Conservation (phyloP, 768 basidiomycete species). For the Tricholoma sp. region DNA sequence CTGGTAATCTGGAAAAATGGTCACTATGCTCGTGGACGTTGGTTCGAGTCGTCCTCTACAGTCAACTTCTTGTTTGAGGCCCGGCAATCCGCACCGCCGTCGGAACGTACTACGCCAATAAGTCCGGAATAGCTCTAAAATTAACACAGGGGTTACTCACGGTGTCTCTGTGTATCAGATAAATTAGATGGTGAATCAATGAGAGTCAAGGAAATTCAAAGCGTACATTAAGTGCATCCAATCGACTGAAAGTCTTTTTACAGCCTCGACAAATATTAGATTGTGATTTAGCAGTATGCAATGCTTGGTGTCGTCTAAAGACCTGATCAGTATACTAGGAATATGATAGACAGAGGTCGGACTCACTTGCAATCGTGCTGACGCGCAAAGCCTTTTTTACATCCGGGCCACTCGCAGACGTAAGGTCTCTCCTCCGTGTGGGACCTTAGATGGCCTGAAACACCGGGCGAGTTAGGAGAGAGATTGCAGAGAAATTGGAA, state of each 20-base stretch:
- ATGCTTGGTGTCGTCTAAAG: constrained; percentile 73
- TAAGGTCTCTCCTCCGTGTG: constrained; percentile 96
- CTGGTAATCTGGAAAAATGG: constrained; percentile 3
- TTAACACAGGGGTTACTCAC: constrained; percentile 44
- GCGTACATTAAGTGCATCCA: constrained; percentile 93
- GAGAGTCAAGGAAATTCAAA: constrained; percentile 14
- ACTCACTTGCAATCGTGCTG: constrained; percentile 97
- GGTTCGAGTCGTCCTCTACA: constrained; percentile 19
- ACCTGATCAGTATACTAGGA: constrained; percentile 3
- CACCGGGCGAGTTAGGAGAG: constrained; percentile 4
- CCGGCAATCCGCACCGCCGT: constrained; percentile 78
- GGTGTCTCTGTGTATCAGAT: constrained; percentile 55
- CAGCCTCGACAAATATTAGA: constrained; percentile 88
- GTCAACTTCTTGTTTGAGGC: constrained; percentile 35
- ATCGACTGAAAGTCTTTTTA: constrained; percentile 89
- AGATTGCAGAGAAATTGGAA: neutral
- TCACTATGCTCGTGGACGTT: constrained; percentile 13
- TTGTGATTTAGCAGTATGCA: constrained; percentile 80
- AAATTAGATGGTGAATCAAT: constrained; percentile 6
- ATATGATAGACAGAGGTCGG: constrained; percentile 3
- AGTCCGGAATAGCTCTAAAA: constrained; percentile 10
- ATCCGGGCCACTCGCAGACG: constrained; percentile 90
- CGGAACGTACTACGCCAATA: constrained; percentile 64
- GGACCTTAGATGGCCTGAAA: constrained; percentile 80
- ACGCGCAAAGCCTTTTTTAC: constrained; percentile 91